Conservation (phyloP, 2,329 filamentous ascomycete genomes). For the Aspergillus eucalypticola region DNA sequence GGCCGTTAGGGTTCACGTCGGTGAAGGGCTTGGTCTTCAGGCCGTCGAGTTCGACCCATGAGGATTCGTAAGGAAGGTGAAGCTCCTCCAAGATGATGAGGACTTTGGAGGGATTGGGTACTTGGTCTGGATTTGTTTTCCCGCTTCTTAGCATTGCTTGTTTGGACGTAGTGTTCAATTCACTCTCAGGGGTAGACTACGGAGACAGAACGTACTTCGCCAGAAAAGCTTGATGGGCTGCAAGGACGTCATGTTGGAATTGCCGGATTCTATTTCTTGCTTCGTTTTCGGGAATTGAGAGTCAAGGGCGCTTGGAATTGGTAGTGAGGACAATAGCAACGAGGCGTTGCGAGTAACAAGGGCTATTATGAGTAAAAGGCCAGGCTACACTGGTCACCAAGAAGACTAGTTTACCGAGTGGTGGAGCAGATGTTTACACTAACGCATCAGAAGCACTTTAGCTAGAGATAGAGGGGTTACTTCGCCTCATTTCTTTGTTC, state of each 20-base stretch:
- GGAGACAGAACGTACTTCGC: background rate
- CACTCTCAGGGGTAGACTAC: no score
- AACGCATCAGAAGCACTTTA: no score
- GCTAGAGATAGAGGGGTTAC: no score
- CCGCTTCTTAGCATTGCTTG: background rate
- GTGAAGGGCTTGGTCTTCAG: constrained; percentile 1
- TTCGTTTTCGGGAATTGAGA: background rate
- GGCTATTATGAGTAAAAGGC: no score
- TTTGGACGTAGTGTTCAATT: background rate
- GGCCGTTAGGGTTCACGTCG: constrained; percentile 1
- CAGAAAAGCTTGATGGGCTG: constrained; percentile 1
- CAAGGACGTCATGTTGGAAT: background rate
- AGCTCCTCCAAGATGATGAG: constrained; percentile 1
- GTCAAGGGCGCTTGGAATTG: no score
- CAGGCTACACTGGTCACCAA: no score
- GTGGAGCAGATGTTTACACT: no score
- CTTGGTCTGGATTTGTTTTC: background rate
- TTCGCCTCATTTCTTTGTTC: no score
- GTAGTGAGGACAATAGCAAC: no score
- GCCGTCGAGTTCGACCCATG: background rate
- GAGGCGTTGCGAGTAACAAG: no score
- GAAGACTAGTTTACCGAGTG: no score
- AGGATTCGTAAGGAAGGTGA: background rate
- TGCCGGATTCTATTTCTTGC: background rate
- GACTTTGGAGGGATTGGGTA: constrained; percentile 3